Base-by-base conservation (phyloP, 495 filamentous ascomycete genomes). In the Penicillium simplicissimum region DNA sequence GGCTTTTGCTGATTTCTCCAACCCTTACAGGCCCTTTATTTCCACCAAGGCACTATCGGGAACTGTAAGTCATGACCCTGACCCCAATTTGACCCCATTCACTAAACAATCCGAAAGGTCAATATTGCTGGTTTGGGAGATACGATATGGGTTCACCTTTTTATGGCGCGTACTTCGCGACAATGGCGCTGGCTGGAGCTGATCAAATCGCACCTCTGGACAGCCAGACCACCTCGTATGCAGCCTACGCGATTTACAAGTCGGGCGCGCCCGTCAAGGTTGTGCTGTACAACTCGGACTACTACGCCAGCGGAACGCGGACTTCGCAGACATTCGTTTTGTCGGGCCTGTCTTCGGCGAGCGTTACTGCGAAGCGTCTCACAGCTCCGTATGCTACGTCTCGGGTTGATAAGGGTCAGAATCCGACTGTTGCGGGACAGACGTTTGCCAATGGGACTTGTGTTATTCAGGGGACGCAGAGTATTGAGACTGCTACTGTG, bases 11-110 rank as follows among this genome's bases (percentile, higher is more conserved):
- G 23, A 45, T 21, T 11, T 3, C 7, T 3, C 19, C 40, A 21
- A 19, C 11, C 0, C 19, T 1, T 42, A 9, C 34, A 73, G 67
- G 62, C 62, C 33, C 57, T 75, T 1, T 87, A 85, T 60, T 87
- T 86, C 74, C 85, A 88, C 60, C 85, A 87, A 54, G 84, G 84
- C 2, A 88, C 85, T 0, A 77, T 88, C 4, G 85, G 84, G 3
- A 81, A 83, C 65, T 86, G 73, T 71, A 61, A 61, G 68, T 58
- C 9, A 23, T 21, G 17, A 3, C 9, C 34, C 8, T 13, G 6
- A 31, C 8, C 17, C 2, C 2, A 34, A 34, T n/a, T 0, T 4
- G 40, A 31, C 9, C 4, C 2, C 36, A 17, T n/a, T 21, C 48
- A n/a, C 57, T 55, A 2, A 42, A 58, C 11, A 54, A 17, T 15